phyloP scores from a whole-genome alignment of 768 basidiomycete species.

The Favolaschia claudopus region DNA sequence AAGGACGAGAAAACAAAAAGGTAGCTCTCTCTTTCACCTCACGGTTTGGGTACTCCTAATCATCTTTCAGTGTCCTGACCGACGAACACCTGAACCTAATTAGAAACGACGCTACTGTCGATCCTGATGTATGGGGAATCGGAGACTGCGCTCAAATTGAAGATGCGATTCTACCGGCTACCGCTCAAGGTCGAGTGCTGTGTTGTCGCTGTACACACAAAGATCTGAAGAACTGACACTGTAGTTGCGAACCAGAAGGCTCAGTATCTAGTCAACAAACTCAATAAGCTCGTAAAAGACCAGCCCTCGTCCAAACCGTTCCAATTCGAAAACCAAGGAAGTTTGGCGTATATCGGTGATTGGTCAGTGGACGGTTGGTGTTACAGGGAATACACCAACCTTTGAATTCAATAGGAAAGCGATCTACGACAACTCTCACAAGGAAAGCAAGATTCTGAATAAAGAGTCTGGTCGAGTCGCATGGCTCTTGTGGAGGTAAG shows the following conservation, averaged over 20 bases:
- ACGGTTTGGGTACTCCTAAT: background rate
- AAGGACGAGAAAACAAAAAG: constrained; percentile 69
- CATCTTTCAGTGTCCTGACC: constrained; percentile 44
- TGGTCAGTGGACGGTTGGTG: constrained; percentile 51
- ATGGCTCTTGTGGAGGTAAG: constrained; percentile 76
- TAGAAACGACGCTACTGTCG: constrained; percentile 55
- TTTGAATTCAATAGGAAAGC: constrained; percentile 64
- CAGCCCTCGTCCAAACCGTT: constrained; percentile 60
- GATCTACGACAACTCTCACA: constrained; percentile 71
- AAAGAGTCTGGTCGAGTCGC: constrained; percentile 74
- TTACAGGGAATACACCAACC: background rate
- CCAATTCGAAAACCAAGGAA: constrained; percentile 75
- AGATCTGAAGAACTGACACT: constrained; percentile 12
- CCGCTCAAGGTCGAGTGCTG: constrained; percentile 72
- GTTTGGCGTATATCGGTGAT: constrained; percentile 81
- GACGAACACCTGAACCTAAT: constrained; percentile 70
- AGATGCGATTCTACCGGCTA: constrained; percentile 73
- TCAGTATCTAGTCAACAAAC: constrained; percentile 66
- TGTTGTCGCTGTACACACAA: constrained; percentile 19
- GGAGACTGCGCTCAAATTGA: constrained; percentile 78
- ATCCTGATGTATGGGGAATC: constrained; percentile 81
- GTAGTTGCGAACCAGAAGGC: constrained; percentile 82
- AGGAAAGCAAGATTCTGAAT: constrained; percentile 55
- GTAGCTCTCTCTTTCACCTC: constrained; percentile 33
- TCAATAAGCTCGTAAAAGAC: constrained; percentile 70